Evolutionary conservation across 169 alveolate genomes (phyloP).

Genomic region (Eimeria praecox): DNA sequence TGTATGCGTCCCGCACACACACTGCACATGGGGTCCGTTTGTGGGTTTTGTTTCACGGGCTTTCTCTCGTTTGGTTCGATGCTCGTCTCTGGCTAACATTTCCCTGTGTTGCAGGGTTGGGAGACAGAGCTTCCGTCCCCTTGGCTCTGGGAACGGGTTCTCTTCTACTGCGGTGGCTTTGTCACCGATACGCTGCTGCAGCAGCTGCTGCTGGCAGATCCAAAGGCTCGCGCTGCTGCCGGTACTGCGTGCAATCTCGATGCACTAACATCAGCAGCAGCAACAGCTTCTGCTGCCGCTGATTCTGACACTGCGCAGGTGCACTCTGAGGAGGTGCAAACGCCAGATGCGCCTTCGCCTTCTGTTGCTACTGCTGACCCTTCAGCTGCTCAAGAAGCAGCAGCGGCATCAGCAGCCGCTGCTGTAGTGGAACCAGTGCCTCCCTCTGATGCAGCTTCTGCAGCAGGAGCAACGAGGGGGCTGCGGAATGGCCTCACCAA

Average conservation of each 20-base stretch:
- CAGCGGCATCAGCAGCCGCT: background rate
- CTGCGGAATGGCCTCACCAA: background rate
- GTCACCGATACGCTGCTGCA: constrained; percentile 56
- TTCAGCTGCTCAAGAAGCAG: constrained; percentile 12
- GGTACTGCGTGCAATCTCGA: constrained; percentile 50
- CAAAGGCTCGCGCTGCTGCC: constrained; percentile 69
- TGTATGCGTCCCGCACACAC: background rate
- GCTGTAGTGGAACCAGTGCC: background rate
- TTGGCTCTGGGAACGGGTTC: constrained; percentile 78
- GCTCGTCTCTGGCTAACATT: background rate
- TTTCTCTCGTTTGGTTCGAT: background rate
- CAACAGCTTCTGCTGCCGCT: background rate
- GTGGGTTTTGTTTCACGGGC: background rate
- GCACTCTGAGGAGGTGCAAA: background rate
- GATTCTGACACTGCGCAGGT: background rate
- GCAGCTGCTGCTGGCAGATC: constrained; percentile 60
- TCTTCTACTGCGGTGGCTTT: constrained; percentile 64
- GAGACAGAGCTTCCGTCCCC: constrained; percentile 78
- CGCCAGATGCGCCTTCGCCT: constrained; percentile 32
- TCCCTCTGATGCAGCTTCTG: background rate
- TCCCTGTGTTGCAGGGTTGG: constrained; percentile 72
- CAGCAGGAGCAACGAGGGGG: background rate
- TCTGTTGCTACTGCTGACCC: background rate
- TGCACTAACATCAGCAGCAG: constrained; percentile 5
- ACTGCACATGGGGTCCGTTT: background rate